Evolutionary conservation across 768 basidiomycete genomes (phyloP).

Genomic region (Amanita polypyramis): DNA sequence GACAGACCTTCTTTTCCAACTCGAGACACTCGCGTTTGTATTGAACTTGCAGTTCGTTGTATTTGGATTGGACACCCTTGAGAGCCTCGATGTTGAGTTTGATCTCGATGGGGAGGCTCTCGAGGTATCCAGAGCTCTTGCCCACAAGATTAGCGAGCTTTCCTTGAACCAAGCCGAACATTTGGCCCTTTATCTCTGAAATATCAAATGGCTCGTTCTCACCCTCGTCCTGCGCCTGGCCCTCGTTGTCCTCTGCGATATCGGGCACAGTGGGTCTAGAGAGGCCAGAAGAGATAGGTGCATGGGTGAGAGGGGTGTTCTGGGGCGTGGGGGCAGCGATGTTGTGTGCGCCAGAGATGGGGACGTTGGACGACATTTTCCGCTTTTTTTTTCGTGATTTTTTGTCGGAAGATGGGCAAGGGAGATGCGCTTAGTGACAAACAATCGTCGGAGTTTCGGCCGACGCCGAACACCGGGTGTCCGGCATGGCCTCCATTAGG

Average conservation of each 20-base stretch:
- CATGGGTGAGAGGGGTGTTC: constrained; percentile 81
- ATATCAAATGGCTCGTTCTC: constrained; percentile 27
- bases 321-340: constrained; percentile 87
- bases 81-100: constrained; percentile 83
- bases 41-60: constrained; percentile 83
- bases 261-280: constrained; percentile 86
- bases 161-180: constrained; percentile 82
- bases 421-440: not conserved
- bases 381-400: not conserved
- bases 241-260: constrained; percentile 75
- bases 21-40: constrained; percentile 94
- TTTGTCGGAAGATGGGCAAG: not conserved
- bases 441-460: constrained; percentile 1
- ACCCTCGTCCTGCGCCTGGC: constrained; percentile 40
- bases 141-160: constrained; percentile 81
- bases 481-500: not conserved
- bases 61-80: constrained; percentile 89
- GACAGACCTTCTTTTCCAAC: constrained; percentile 85
- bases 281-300: constrained; percentile 68
- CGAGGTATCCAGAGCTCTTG: constrained; percentile 91
- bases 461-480: not conserved
- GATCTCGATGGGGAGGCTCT: constrained; percentile 71
- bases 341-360: constrained; percentile 43
- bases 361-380: constrained; percentile 59
- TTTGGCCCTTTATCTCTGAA: constrained; percentile 43